Evolutionary conservation across 345 rosid genomes (phyloP), one percentile per base, ranked within the genome.

Genomic region (Raphanus raphanistrum): DNA sequence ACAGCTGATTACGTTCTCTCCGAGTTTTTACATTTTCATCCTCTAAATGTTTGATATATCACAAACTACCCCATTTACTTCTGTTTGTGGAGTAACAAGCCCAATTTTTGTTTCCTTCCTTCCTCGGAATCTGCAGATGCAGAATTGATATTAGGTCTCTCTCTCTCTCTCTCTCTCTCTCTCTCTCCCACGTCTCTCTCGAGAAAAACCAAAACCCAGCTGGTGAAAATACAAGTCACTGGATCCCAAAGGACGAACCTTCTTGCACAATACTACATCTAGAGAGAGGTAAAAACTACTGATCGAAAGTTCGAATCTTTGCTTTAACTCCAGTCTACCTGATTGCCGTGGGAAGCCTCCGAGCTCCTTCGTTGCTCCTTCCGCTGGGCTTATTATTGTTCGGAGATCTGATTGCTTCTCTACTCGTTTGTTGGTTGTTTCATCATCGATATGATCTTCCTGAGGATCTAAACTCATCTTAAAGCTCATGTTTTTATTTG

Each of bases 191-290:
- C 57, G 69, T 50, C 60, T 63, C 67, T 72, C 77, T 60, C 70
- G 59, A 67, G 78, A 67, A 67, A 64, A 6, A 70, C 74, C 77
- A 79, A 21, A 21, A 21, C 21, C 21, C 21, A 21, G 21, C 21
- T 21, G 21, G 21, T 21, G 21, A 21, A 21, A 21, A 21, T 21
- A 21, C 21, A 21, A 73, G 74, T 48, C 63, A 58, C 32, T 11
- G 67, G 77, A 78, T 50, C 10, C 70, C 8, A 60, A 72, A 72
- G 43, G 64, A 33, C 45, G 68, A 67, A 72, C 63, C 73, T 60
- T 70, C 15, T 69, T 45, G 79, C 68, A 68, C 31, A 68, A 8
- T 9, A 28, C 31, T 28, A 45, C 10, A 41, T 41, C 32, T 45
- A 21, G 8, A 52, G 58, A 25, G 15, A 52, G 15, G 6, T 15